Evolutionary conservation across 1,139 yeast species (phyloP).

Genomic region (Ashbya aceris): DNA sequence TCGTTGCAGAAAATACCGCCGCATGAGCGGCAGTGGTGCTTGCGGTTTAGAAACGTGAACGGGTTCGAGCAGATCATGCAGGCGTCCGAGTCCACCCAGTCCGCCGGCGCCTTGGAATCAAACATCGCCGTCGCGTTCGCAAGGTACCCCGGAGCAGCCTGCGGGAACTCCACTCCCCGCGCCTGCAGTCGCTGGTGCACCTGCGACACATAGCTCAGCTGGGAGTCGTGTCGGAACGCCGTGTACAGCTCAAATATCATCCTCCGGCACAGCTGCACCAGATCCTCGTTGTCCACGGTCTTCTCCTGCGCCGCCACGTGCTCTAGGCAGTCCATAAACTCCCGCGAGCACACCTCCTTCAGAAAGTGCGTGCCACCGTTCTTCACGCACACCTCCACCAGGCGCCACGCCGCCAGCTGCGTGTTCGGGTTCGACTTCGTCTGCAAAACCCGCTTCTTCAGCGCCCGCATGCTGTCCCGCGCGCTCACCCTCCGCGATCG

Average conservation of each 20-base stretch:
- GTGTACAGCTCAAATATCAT: slow-evolving; percentile 70
- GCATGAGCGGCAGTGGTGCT: slow-evolving; percentile 95
- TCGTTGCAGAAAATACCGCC: slow-evolving; percentile 90
- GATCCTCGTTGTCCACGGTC: slow-evolving; percentile 39
- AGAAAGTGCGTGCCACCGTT: slow-evolving; percentile 88
- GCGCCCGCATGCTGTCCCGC: slow-evolving; percentile 72
- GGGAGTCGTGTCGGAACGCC: slow-evolving; percentile 62
- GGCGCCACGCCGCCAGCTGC: slow-evolving; percentile 61
- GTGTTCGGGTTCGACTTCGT: slow-evolving; percentile 64
- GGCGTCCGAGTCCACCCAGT: slow-evolving; percentile 92
- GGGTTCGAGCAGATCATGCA: slow-evolving; percentile 88
- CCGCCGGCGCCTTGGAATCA: slow-evolving; percentile 92
- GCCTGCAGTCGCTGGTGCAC: slow-evolving; percentile 50
- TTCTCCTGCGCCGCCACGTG: slow-evolving; percentile 29
- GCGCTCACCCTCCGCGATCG: slow-evolving; percentile 78
- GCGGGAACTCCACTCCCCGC: slow-evolving; percentile 66
- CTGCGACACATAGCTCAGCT: slow-evolving; percentile 54
- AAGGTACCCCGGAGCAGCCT: slow-evolving; percentile 34
- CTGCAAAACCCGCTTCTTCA: slow-evolving; percentile 63
- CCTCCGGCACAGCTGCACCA: slow-evolving; percentile 51
- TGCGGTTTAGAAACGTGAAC: slow-evolving; percentile 75
- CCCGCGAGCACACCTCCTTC: slow-evolving; percentile 70
- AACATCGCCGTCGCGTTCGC: slow-evolving; percentile 35
- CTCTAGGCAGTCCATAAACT: slow-evolving; percentile 70
- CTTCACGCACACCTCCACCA: slow-evolving; percentile 81